Base-by-base conservation (phyloP, 1,284 basidiomycete genomes). In the Ceratobasidium sp. region DNA sequence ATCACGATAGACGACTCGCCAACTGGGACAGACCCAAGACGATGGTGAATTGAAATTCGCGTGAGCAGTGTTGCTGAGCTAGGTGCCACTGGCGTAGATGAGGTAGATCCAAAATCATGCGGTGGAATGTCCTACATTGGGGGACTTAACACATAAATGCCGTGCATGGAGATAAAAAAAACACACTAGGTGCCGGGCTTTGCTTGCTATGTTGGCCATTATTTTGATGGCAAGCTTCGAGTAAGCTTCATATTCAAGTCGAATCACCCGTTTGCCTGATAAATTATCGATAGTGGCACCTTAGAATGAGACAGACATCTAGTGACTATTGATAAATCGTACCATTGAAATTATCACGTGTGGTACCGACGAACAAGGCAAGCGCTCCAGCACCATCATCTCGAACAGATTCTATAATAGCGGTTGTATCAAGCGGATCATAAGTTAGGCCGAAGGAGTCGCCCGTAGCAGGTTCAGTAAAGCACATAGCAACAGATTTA, bases 1-100 rank as follows among this genome's bases (percentile, higher is more conserved):
- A 96, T 90, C 61, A 95, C 88, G 75, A 95, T 94, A 13, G 91
- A 94, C 23, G 91, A 86, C 78, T 94, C 87, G 16, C 91, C 91
- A 5, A 94, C 90, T 8, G 89, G 88, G 4, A 95, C 93, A 18
- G 82, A 82, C 26, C 94, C 94, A 30, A 96, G 83, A n/a, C 94
- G 86, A 80, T 97, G 95, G 75, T 92, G 84, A 9, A 94, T 82
- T 18, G 87, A 84, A 80, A 88, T 87, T 52, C 83, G 85, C 75
- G 79, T 78, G 35, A 79, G 75, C 23, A 77, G 73, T 5, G 75
- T 73, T 2, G 76, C 52, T n/a, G 26, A 21, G 32, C 50, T 50
- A 26, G 52, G 75, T 9, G 73, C 75, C 21, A 38, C 5, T 21
- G 73, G 64, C 2, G 77, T 74, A 3, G 77, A 75, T 0, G 76